Conservation (phyloP, 805 yeast species). For the Candida palmyrensis region DNA sequence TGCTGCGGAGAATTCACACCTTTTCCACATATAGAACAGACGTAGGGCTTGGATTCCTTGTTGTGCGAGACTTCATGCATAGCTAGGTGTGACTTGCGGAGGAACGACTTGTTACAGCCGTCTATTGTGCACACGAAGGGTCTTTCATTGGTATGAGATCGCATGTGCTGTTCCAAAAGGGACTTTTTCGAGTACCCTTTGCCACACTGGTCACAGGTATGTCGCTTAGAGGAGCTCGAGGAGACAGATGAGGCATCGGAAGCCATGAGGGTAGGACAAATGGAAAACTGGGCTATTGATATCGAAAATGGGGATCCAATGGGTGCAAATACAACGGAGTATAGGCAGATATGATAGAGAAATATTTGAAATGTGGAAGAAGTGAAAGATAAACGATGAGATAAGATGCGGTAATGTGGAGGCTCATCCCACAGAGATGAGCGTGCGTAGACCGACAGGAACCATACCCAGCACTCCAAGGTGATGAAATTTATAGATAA, state of each 20-base stretch:
- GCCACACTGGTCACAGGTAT: slow-evolving; percentile 65
- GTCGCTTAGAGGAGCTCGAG: slow-evolving; percentile 50
- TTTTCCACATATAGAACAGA: slow-evolving; percentile 71
- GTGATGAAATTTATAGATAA: too few species aligned
- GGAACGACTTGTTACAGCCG: slow-evolving; percentile 60
- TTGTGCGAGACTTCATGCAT: slow-evolving; percentile 71
- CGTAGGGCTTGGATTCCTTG: slow-evolving; percentile 57
- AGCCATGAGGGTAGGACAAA: too few species aligned
- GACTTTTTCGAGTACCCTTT: slow-evolving; percentile 82
- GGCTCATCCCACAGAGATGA: too few species aligned
- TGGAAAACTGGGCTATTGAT: too few species aligned
- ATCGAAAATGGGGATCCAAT: too few species aligned
- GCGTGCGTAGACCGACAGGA: too few species aligned
- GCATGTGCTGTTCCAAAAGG: slow-evolving; percentile 71
- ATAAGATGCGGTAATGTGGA: too few species aligned
- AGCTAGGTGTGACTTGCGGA: slow-evolving; percentile 72
- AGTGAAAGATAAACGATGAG: too few species aligned
- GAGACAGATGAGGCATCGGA: slow-evolving; percentile 22
- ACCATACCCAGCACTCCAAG: too few species aligned
- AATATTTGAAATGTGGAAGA: too few species aligned
- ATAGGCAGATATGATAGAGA: too few species aligned
- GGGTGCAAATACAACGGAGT: too few species aligned
- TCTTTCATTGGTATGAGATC: slow-evolving; percentile 75
- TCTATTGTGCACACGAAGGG: slow-evolving; percentile 60
- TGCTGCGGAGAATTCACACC: slow-evolving; percentile 82